Conservation (phyloP, 2,329 filamentous ascomycete species). For the Cryphonectria carpinicola region DNA sequence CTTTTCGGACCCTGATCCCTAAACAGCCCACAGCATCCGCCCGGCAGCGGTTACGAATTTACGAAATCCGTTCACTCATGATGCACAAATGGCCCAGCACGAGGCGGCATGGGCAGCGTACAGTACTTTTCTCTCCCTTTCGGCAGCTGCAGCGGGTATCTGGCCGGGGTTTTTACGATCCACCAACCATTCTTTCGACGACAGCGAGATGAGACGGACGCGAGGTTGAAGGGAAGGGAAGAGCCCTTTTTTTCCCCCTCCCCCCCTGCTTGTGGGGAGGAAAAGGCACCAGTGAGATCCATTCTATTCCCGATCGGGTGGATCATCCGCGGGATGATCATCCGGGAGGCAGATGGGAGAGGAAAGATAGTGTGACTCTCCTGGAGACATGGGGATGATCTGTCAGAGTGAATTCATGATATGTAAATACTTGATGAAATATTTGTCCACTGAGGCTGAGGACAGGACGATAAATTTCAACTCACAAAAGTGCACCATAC, state of each 20-base stretch:
- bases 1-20: neutral
- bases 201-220: slow-evolving; percentile 20
- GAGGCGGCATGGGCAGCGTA: neutral
- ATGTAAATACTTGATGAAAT: too few species aligned
- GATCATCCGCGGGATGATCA: neutral
- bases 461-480: neutral
- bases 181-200: slow-evolving; percentile 18
- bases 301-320: slow-evolving; percentile 4
- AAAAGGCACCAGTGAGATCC: neutral
- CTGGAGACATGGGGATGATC: neutral
- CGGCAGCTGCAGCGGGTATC: neutral
- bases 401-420: neutral
- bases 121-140: neutral
- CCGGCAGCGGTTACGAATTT: neutral
- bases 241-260: neutral
- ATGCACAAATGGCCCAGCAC: neutral
- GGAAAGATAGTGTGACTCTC: neutral
- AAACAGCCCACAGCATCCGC: neutral
- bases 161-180: slow-evolving; percentile 11
- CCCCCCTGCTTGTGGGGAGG: neutral
- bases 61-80: neutral
- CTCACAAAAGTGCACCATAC: neutral
- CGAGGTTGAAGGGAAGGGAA: slow-evolving; percentile 9
- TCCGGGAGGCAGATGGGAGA: neutral
- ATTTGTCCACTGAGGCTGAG: neutral